These are phyloP conservation scores for Ganoderma boninense DNA, from an alignment of 1,284 basidiomycete species.

Conservation along the genomic window DNA sequence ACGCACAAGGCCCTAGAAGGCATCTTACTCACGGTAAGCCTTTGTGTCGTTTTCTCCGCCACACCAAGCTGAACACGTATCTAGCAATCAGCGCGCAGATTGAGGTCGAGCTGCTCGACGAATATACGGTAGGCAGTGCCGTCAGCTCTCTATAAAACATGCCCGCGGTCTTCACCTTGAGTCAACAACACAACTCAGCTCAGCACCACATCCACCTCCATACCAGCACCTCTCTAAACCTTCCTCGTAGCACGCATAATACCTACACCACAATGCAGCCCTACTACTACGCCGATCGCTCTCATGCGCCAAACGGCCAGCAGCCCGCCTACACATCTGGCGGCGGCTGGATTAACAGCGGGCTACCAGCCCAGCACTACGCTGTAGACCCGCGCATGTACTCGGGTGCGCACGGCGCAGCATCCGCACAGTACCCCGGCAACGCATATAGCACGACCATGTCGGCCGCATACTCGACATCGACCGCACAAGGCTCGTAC, in stretches of 20 bases:
- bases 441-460: not conserved
- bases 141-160: not conserved
- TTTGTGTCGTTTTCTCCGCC: not conserved
- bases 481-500: not conserved
- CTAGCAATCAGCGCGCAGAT: not conserved
- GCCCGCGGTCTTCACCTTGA: not conserved
- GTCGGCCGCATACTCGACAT: not conserved
- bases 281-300: not conserved
- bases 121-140: not conserved
- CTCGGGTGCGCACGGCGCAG: not conserved
- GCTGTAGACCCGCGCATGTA: not conserved
- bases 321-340: not conserved
- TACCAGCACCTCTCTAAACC: not conserved
- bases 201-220: slow-evolving; percentile 1
- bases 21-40: not conserved
- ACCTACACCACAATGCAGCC: slow-evolving; percentile 1
- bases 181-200: not conserved
- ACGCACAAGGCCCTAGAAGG: not conserved
- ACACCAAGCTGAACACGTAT: not conserved
- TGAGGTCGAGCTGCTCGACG: not conserved
- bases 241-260: not conserved
- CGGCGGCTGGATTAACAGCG: not conserved
- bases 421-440: not conserved
- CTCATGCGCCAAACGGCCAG: not conserved
- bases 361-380: not conserved